Evolutionary conservation across 345 rosid genomes (phyloP).

Genomic region (Moringa oleifera): DNA sequence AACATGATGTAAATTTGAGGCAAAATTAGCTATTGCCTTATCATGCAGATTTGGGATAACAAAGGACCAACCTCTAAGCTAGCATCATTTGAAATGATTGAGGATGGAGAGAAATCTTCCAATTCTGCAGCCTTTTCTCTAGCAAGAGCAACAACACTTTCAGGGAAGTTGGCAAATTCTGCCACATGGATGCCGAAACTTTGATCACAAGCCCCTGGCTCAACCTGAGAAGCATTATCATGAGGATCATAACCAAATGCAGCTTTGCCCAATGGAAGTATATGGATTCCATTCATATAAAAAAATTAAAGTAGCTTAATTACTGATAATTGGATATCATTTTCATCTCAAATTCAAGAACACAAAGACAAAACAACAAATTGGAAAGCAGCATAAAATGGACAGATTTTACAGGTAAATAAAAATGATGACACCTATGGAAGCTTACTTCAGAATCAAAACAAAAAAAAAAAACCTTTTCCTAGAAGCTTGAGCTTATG

Average conservation of each 20-base stretch:
- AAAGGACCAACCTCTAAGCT: conserved; percentile 34
- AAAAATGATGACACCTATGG: too few species aligned
- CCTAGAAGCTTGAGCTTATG: background rate
- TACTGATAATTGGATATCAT: conserved; percentile 1
- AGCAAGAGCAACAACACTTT: conserved; percentile 84
- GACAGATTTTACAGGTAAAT: too few species aligned
- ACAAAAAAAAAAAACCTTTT: conserved; percentile 1
- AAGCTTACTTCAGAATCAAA: too few species aligned
- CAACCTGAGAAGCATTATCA: conserved; percentile 47
- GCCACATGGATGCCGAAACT: conserved; percentile 99
- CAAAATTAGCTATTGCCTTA: background rate
- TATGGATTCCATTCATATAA: background rate
- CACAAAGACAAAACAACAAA: too few species aligned
- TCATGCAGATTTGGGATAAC: background rate
- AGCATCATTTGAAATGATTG: conserved; percentile 38
- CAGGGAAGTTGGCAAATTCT: conserved; percentile 94
- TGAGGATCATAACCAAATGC: conserved; percentile 6
- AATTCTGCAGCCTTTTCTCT: conserved; percentile 94
- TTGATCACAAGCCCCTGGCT: conserved; percentile 95
- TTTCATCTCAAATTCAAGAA: too few species aligned
- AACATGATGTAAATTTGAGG: background rate
- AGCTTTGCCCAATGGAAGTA: background rate
- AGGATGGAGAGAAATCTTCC: conserved; percentile 82
- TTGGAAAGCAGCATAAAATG: too few species aligned
- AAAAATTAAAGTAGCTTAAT: background rate